Percentiles rank a stretch among this genome's conserved stretches.
Evolutionary conservation across 768 basidiomycete species (phyloP).

Genomic region (Leccinum disarticulatum): DNA sequence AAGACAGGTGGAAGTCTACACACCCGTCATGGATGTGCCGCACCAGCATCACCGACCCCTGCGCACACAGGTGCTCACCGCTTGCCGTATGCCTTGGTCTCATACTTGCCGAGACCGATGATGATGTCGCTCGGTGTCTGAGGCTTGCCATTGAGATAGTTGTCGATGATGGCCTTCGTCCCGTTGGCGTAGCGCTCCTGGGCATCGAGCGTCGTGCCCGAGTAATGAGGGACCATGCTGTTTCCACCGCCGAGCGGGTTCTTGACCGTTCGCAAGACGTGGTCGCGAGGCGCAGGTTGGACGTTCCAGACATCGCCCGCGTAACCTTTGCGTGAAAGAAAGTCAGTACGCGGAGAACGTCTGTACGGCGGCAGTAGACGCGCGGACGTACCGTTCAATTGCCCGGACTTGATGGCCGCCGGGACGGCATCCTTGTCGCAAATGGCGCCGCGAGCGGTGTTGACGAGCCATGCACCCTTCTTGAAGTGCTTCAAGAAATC

Average conservation of each 20-base stretch:
- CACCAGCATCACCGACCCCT: neutral
- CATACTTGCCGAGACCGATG: slow-evolving; percentile 60
- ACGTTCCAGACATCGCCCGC: slow-evolving; percentile 78
- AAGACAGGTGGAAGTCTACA: neutral
- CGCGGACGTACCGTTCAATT: slow-evolving; percentile 51
- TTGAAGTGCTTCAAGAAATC: slow-evolving; percentile 88
- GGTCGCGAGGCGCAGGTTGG: slow-evolving; percentile 84
- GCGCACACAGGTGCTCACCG: slow-evolving; percentile 7
- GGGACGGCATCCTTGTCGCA: slow-evolving; percentile 83
- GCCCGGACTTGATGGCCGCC: slow-evolving; percentile 72
- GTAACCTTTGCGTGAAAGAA: slow-evolving; percentile 24
- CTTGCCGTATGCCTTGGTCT: slow-evolving; percentile 44
- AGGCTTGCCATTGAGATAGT: slow-evolving; percentile 59
- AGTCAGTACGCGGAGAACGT: neutral
- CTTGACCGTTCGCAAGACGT: slow-evolving; percentile 81
- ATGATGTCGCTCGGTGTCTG: slow-evolving; percentile 85
- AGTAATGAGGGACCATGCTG: slow-evolving; percentile 88
- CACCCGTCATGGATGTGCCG: neutral
- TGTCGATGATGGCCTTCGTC: slow-evolving; percentile 65
- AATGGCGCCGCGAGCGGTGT: slow-evolving; percentile 92
- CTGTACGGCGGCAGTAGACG: neutral
- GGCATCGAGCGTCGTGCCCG: slow-evolving; percentile 87
- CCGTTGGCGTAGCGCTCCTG: slow-evolving; percentile 84
- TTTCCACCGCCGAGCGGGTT: slow-evolving; percentile 84
- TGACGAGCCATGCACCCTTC: slow-evolving; percentile 89